Percentiles rank a stretch among this genome's conserved stretches.
These are phyloP conservation scores for Lodderomyces jiufengensis DNA, from an alignment of 1,139 yeast species.

Conservation along the genomic window DNA sequence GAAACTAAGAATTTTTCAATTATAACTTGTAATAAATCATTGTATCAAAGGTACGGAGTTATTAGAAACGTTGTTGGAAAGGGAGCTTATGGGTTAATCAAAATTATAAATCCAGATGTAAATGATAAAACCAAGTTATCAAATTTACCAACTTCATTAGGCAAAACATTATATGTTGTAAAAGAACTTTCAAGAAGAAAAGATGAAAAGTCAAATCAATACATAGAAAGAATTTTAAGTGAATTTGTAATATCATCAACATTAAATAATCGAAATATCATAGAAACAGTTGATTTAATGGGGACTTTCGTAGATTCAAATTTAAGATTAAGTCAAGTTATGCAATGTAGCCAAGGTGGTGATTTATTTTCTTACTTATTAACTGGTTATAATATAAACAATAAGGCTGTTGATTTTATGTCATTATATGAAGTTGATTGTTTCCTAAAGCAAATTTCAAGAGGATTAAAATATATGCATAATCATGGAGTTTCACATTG, in stretches of 20 bases:
- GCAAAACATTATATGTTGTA: slow-evolving; percentile 53
- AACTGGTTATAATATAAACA: slow-evolving; percentile 16
- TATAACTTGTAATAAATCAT: slow-evolving; percentile 24
- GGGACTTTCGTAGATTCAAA: slow-evolving; percentile 22
- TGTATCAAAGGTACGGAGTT: slow-evolving; percentile 65
- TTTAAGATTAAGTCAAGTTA: slow-evolving; percentile 67
- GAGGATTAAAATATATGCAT: slow-evolving; percentile 66
- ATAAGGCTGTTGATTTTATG: slow-evolving; percentile 14
- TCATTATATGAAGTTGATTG: slow-evolving; percentile 63
- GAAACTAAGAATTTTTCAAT: slow-evolving; percentile 18
- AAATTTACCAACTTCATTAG: slow-evolving; percentile 5
- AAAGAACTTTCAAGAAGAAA: slow-evolving; percentile 52
- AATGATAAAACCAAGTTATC: slow-evolving; percentile 10
- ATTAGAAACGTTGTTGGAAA: slow-evolving; percentile 80
- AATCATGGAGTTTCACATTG: slow-evolving; percentile 75
- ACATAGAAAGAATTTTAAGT: slow-evolving; percentile 65
- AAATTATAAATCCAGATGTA: slow-evolving; percentile 57
- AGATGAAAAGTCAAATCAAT: slow-evolving; percentile 53
- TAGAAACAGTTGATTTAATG: slow-evolving; percentile 67
- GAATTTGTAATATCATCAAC: slow-evolving; percentile 77
- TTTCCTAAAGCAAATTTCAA: slow-evolving; percentile 62
- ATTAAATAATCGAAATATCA: slow-evolving; percentile 65
- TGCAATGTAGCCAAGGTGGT: slow-evolving; percentile 76
- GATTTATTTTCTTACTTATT: slow-evolving; percentile 49
- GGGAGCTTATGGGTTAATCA: slow-evolving; percentile 84